A percentile compares a stretch with the other conserved stretches of the same genome.
phyloP scores from a whole-genome alignment of 2,329 filamentous ascomycete species.

The Colletotrichum lentis region DNA sequence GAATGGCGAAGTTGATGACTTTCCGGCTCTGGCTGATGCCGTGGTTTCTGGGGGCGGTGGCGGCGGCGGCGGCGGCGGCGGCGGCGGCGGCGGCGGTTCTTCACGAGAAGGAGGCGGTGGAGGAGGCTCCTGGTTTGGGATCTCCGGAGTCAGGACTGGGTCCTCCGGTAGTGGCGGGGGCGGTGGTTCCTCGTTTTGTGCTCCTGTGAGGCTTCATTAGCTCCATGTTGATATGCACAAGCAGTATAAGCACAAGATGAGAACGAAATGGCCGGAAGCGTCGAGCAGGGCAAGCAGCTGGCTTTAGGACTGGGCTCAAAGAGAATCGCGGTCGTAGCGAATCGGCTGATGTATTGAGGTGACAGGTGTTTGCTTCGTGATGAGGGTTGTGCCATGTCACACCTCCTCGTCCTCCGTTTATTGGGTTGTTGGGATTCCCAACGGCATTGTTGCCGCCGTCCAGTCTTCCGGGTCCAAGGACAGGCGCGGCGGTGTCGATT shows the following conservation, averaged over 20 bases:
- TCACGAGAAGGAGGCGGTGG: conserved; percentile 3
- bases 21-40: background rate
- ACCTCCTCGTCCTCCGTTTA: conserved; percentile 16
- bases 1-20: conserved; percentile 5
- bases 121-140: conserved; percentile 13
- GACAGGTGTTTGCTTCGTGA: background rate
- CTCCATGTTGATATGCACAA: background rate
- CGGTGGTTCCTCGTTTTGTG: conserved; percentile 15
- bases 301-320: background rate
- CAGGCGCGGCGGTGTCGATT: background rate
- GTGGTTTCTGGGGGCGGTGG: conserved; percentile 5
- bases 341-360: background rate
- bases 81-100: background rate
- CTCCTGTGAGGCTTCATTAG: conserved; percentile 18
- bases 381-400: conserved; percentile 15
- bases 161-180: conserved; percentile 12
- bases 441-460: background rate
- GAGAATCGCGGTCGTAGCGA: background rate
- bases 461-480: conserved; percentile 6
- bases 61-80: conserved; percentile 3
- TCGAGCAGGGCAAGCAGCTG: background rate
- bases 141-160: conserved; percentile 6
- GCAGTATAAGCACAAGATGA: conserved; percentile 12
- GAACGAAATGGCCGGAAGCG: conserved; percentile 16
- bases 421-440: background rate